A percentile compares a stretch with the other conserved stretches of the same genome.
Evolutionary conservation across 371 early-diverging fungal species (phyloP).

Genomic region (Mortierella sp.): DNA sequence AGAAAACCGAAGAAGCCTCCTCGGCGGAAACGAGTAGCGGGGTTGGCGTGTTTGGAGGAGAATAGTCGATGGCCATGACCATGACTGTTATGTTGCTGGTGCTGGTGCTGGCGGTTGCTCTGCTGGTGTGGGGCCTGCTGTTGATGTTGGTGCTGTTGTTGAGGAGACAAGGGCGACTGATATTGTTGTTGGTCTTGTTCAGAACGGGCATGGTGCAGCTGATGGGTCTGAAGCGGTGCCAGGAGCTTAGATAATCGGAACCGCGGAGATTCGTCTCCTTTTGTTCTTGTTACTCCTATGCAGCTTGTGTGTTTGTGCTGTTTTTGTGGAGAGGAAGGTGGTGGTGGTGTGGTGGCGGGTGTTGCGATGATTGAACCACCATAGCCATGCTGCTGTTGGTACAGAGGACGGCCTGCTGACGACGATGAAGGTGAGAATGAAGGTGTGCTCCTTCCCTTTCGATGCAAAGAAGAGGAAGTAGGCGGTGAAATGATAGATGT

Average conservation of each 20-base stretch:
- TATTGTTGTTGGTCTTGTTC: slow-evolving; percentile 23
- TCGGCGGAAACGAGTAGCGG: slow-evolving; percentile 31
- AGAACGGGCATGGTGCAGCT: slow-evolving; percentile 7
- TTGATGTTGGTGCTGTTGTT: slow-evolving; percentile 16
- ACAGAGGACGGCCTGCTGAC: not conserved
- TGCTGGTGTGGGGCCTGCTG: slow-evolving; percentile 21
- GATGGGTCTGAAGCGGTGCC: slow-evolving; percentile 15
- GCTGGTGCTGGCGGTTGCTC: slow-evolving; percentile 5
- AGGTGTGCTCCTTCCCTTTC: slow-evolving; percentile 1
- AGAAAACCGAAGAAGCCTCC: slow-evolving; percentile 47
- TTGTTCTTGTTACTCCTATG: too few relatives aligned
- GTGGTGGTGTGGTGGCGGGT: slow-evolving; percentile 4
- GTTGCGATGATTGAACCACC: not conserved
- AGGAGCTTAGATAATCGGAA: slow-evolving; percentile 36
- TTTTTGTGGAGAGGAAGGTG: not conserved
- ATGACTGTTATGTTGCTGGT: not conserved
- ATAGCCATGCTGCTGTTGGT: not conserved
- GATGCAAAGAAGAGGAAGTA: slow-evolving; percentile 12
- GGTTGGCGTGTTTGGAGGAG: slow-evolving; percentile 23
- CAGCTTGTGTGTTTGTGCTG: slow-evolving; percentile 1
- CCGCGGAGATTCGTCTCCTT: slow-evolving; percentile 16
- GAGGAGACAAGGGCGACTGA: slow-evolving; percentile 17
- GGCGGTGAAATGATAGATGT: slow-evolving; percentile 18
- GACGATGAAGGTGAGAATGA: slow-evolving; percentile 2
- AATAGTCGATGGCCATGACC: slow-evolving; percentile 15